These are phyloP conservation scores for Solanum hybrid DNA, from an alignment of 305 asterid species.

Conservation along the genomic window DNA sequence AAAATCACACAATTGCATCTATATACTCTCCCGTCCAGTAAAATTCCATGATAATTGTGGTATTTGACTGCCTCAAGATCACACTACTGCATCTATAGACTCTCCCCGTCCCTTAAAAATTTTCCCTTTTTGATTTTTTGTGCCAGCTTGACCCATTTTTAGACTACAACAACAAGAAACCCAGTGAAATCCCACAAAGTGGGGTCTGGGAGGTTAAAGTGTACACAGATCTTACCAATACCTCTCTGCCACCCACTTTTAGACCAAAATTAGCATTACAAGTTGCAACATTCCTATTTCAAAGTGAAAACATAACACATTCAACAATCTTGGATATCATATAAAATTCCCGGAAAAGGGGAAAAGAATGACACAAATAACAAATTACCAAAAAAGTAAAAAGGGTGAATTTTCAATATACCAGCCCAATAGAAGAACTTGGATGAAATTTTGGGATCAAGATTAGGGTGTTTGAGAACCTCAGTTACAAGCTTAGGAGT, in stretches of 20 bases:
- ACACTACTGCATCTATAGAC: neutral
- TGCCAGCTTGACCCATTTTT: neutral
- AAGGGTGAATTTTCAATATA: constrained; percentile 19
- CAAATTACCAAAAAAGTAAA: neutral
- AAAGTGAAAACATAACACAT: neutral
- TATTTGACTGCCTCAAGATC: neutral
- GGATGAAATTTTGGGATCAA: constrained; percentile 67
- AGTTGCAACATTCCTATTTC: neutral
- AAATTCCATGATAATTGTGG: neutral
- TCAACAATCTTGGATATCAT: neutral
- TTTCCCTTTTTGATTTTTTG: neutral
- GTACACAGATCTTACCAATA: neutral
- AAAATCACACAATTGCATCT: neutral
- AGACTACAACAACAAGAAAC: neutral
- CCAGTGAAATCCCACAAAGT: neutral
- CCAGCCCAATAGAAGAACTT: constrained; percentile 97
- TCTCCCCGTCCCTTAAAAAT: neutral
- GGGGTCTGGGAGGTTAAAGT: neutral
- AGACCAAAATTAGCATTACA: neutral
- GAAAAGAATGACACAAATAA: neutral
- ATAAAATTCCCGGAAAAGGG: neutral
- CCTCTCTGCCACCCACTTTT: neutral
- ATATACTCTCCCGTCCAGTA: neutral
- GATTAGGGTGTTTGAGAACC: constrained; percentile 63
- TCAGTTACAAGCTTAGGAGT: constrained; percentile 81